Evolutionary conservation across 129 eudicot genomes (phyloP).

Genomic region (Saposhnikovia divaricata): DNA sequence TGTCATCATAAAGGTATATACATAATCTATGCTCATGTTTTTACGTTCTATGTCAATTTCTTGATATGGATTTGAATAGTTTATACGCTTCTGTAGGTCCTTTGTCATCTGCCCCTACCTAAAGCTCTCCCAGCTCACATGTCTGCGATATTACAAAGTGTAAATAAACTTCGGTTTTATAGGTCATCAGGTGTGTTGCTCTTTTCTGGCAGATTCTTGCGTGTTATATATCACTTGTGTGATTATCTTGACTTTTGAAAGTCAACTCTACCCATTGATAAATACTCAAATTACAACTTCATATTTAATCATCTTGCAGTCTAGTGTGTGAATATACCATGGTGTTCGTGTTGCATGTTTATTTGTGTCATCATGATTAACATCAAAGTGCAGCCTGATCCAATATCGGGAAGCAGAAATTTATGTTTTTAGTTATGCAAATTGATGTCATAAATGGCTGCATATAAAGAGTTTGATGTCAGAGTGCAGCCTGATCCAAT

Average conservation of each 20-base stretch:
- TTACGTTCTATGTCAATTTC: neutral
- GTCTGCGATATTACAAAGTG: constrained; percentile 91
- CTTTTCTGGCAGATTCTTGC: constrained; percentile 15
- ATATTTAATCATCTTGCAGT: neutral
- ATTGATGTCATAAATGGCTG: too few relatives aligned
- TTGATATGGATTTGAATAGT: constrained; percentile 5
- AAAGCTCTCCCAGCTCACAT: constrained; percentile 85
- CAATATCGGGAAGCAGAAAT: too few relatives aligned
- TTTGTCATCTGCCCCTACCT: constrained; percentile 68
- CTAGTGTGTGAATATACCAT: neutral
- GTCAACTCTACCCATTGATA: neutral
- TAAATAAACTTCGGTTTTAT: constrained; percentile 74
- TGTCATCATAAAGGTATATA: constrained; percentile 56
- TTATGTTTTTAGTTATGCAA: too few relatives aligned
- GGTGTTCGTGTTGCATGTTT: neutral
- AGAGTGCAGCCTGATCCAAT: too few relatives aligned
- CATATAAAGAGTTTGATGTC: too few relatives aligned
- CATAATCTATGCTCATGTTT: constrained; percentile 5
- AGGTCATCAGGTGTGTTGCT: constrained; percentile 67
- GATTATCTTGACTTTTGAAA: neutral
- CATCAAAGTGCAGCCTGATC: neutral
- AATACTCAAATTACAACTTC: neutral
- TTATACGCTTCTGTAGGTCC: constrained; percentile 45
- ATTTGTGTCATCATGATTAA: neutral
- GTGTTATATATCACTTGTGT: neutral